Conservation (phyloP, 805 yeast species). For the Starmerella floricola region DNA sequence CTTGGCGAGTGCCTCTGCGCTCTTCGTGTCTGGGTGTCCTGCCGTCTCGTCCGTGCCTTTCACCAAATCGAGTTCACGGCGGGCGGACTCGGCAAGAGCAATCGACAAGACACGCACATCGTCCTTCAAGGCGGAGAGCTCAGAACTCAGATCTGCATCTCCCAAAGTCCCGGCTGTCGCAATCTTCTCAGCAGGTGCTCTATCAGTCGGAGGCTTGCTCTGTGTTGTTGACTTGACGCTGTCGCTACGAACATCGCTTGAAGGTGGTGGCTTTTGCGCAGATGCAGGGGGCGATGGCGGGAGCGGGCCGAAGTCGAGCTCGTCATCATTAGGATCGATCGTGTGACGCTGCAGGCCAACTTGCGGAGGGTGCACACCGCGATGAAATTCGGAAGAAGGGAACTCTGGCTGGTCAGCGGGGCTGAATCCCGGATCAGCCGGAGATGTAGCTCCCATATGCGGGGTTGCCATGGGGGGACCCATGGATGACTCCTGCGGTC, state of each 20-base stretch:
- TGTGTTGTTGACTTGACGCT: not conserved
- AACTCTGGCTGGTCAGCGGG: not conserved
- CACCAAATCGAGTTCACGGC: slow-evolving; percentile 28
- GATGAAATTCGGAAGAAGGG: not conserved
- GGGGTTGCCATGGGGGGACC: slow-evolving; percentile 1
- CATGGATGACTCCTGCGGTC: not conserved
- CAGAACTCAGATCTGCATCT: no score
- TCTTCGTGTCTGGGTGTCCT: not conserved
- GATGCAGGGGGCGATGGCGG: not conserved
- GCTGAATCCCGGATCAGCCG: not conserved
- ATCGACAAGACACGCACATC: slow-evolving; percentile 29
- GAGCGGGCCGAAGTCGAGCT: slow-evolving; percentile 11
- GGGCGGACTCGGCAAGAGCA: slow-evolving; percentile 30
- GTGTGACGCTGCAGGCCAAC: slow-evolving; percentile 4
- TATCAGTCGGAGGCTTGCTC: not conserved
- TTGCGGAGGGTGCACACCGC: slow-evolving; percentile 2
- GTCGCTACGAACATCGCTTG: no score
- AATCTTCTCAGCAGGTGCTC: no score
- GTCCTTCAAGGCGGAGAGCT: slow-evolving; percentile 24
- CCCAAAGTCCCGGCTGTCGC: no score
- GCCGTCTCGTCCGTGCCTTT: slow-evolving; percentile 1
- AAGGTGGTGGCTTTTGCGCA: no score
- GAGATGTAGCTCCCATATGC: not conserved
- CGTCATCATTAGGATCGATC: slow-evolving; percentile 7
- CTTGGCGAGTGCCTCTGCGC: slow-evolving; percentile 21